Evolutionary conservation across 2,329 filamentous ascomycete species (phyloP).

Genomic region (Stagonosporopsis tanaceti): DNA sequence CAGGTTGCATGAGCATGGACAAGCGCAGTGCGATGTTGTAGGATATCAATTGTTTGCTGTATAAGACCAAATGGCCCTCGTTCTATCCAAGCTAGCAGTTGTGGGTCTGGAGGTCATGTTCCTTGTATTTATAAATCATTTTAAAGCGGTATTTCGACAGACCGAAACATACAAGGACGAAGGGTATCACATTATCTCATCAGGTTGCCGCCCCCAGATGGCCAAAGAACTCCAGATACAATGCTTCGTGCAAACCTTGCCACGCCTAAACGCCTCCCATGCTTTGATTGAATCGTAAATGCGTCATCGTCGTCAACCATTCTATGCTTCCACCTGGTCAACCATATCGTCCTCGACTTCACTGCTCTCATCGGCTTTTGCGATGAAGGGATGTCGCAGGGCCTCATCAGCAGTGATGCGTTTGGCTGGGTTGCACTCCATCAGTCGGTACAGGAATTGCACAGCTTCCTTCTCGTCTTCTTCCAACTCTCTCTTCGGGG

Average conservation of each 20-base stretch:
- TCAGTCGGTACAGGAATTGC: conserved; percentile 73
- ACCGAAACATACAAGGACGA: conserved; percentile 31
- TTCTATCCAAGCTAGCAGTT: conserved; percentile 11
- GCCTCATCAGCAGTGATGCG: conserved; percentile 80
- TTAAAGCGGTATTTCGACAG: conserved; percentile 10
- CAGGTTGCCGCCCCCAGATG: conserved; percentile 26
- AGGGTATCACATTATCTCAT: conserved; percentile 45
- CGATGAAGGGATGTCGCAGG: conserved; percentile 74
- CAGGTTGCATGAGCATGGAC: conserved; percentile 28
- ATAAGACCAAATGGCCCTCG: conserved; percentile 1
- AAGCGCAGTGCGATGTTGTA: conserved; percentile 2
- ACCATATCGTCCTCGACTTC: conserved; percentile 47
- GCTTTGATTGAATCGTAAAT: conserved; percentile 31
- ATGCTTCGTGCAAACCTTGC: conserved; percentile 28
- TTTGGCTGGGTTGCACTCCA: conserved; percentile 78
- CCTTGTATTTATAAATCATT: conserved; percentile 17
- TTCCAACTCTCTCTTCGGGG: conserved; percentile 61
- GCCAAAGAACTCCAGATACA: conserved; percentile 38
- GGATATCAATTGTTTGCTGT: conserved; percentile 13
- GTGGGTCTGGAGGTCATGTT: conserved; percentile 10
- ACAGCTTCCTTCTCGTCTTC: conserved; percentile 76
- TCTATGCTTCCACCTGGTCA: conserved; percentile 38
- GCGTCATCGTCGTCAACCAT: conserved; percentile 21
- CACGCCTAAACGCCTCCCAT: conserved; percentile 32
- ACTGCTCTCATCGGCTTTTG: conserved; percentile 39